These are phyloP conservation scores for Colletotrichum caudatum DNA, from an alignment of 2,329 filamentous ascomycete genomes.

Conservation along the genomic window DNA sequence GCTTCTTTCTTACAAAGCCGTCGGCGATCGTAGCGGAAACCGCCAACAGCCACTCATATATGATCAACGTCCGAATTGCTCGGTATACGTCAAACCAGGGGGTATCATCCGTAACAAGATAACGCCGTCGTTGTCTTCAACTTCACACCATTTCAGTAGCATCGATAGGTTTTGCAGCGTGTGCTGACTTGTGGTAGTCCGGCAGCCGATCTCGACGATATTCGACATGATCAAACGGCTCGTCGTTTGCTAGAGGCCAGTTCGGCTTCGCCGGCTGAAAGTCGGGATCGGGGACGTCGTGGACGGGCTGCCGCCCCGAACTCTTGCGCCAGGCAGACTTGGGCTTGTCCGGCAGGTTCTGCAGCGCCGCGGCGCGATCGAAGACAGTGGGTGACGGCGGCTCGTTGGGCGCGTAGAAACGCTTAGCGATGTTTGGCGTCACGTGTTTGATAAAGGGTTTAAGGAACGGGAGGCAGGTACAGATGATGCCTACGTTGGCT, in stretches of 20 bases:
- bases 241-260: slow-evolving; percentile 25
- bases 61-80: neutral
- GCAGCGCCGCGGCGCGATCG: slow-evolving; percentile 30
- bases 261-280: neutral
- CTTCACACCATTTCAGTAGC: slow-evolving; percentile 29
- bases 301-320: slow-evolving; percentile 14
- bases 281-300: slow-evolving; percentile 13
- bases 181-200: slow-evolving; percentile 1
- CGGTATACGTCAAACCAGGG: neutral
- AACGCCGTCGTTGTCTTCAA: neutral
- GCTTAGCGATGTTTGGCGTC: slow-evolving; percentile 1
- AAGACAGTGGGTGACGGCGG: slow-evolving; percentile 29
- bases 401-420: neutral
- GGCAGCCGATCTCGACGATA: neutral
- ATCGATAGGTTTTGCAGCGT: slow-evolving; percentile 17
- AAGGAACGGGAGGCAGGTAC: slow-evolving; percentile 39
- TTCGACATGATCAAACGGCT: slow-evolving; percentile 15
- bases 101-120: slow-evolving; percentile 19
- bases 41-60: too few species aligned
- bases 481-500: slow-evolving; percentile 40
- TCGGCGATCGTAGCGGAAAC: neutral
- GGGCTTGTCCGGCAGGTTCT: slow-evolving; percentile 12
- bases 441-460: slow-evolving; percentile 34
- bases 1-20: neutral
- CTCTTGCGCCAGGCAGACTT: slow-evolving; percentile 24